Evolutionary conservation across 2,329 filamentous ascomycete species (phyloP).

Genomic region (Colletotrichum incanum): DNA sequence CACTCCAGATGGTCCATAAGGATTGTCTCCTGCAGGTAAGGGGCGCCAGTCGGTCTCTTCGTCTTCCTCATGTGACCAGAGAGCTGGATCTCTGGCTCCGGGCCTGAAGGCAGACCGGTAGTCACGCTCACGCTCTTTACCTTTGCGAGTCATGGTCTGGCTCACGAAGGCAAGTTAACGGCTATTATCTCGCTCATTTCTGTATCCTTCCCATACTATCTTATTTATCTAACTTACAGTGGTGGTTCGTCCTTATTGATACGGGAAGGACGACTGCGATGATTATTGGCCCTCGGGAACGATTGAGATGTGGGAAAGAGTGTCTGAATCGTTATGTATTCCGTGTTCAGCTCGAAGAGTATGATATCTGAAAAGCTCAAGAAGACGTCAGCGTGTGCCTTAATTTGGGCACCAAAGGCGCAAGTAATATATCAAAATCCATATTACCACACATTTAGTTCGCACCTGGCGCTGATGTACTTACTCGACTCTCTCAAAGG

Average conservation of each 20-base stretch:
- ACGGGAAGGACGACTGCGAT: neutral
- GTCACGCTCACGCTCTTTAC: neutral
- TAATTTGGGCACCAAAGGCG: neutral
- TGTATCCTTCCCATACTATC: no score
- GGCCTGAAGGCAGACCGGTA: neutral
- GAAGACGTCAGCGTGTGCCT: neutral
- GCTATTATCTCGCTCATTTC: neutral
- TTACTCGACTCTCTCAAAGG: neutral
- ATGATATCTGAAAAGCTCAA: neutral
- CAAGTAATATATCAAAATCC: neutral
- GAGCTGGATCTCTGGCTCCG: neutral
- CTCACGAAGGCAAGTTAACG: neutral
- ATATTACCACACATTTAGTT: neutral
- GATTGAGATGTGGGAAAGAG: no score
- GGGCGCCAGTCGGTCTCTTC: neutral
- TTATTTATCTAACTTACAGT: no score
- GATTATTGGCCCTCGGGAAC: neutral
- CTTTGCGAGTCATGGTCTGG: neutral
- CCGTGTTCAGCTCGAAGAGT: neutral
- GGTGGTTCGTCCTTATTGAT: neutral
- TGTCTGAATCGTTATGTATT: neutral
- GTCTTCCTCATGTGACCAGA: neutral
- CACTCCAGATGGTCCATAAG: no score
- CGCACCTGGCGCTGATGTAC: neutral
- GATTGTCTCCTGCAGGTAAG: no score